A percentile compares a stretch with the other conserved stretches of the same genome.
Evolutionary conservation across 805 yeast genomes (phyloP).

Genomic region (Tetrapisispora nanseiensis): DNA sequence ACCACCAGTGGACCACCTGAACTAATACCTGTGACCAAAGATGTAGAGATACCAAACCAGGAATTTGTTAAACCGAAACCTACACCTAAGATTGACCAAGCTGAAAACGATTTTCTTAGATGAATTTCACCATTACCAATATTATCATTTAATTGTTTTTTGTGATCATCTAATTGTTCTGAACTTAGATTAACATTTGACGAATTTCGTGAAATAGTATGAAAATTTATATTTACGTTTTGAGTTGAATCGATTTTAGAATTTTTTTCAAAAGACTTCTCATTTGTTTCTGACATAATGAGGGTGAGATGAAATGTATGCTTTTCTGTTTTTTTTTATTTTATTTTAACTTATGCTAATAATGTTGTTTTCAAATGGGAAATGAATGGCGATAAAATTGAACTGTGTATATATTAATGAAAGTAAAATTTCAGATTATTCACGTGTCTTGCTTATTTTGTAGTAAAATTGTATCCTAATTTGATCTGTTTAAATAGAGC

Average conservation of each 20-base stretch:
- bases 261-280: neutral
- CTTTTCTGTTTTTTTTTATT: neutral
- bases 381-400: no score
- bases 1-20: slow-evolving; percentile 55
- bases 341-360: neutral
- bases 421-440: no score
- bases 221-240: neutral
- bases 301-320: no score
- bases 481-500: no score
- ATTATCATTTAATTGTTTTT: neutral
- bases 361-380: no score
- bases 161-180: neutral
- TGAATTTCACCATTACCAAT: slow-evolving; percentile 19
- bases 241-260: neutral
- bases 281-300: neutral
- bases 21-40: slow-evolving; percentile 45
- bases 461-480: no score
- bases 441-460: no score
- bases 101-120: slow-evolving; percentile 35
- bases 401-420: no score
- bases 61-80: slow-evolving; percentile 56
- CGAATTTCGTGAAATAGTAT: neutral
- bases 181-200: neutral
- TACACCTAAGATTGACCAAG: slow-evolving; percentile 46
- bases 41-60: slow-evolving; percentile 57